Evolutionary conservation across 495 filamentous ascomycete species (phyloP), one percentile per base, ranked within the genome.

Genomic region (Penicillium cataractarum): DNA sequence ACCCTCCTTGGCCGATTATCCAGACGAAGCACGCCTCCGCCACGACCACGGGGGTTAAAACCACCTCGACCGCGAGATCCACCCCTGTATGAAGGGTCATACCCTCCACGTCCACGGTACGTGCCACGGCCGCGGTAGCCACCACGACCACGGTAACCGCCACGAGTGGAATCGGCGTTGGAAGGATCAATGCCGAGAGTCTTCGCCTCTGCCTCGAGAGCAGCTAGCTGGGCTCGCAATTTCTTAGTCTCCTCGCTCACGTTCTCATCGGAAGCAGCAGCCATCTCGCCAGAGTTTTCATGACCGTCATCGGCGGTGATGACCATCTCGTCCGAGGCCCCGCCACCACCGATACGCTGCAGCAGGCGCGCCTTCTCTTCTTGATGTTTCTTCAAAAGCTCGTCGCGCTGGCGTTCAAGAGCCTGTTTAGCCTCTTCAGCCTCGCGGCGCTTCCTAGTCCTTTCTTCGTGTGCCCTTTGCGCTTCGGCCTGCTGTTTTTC

Each of bases 1-100:
- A 99, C 83, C 57, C 83, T 87, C 76, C 88, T 92, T 2, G 95
- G 90, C 27, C 95, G 83, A 68, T 96, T 96, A 69, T 99, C 95
- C 27, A 99, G 79, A 35, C 90, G 91, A 65, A 91, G 88, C 10
- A 90, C 86, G 7, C 88, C 89, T 57, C 76, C 77, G 22, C 76
- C 77, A 1, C 69, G 59, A 17, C 69, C 67, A 33, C 67, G 69
- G 57, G 64, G 60, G 19, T 26, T 48, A 13, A 46, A 53, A 4
- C 50, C 58, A 22, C 82, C 80, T 15, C 83, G 78, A 1, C 81
- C 81, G 48, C 83, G 74, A 26, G 35, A 54, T 37, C 64, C 64
- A 24, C 64, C 64, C 4, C 64, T 60, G 55, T 26, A 66, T 3
- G 57, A 60, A 24, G 62, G 62, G 33, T 65, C 68, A 33, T 61